These are phyloP conservation scores for Wickerhamomyces mucosus DNA, from an alignment of 805 yeast species.

Conservation along the genomic window DNA sequence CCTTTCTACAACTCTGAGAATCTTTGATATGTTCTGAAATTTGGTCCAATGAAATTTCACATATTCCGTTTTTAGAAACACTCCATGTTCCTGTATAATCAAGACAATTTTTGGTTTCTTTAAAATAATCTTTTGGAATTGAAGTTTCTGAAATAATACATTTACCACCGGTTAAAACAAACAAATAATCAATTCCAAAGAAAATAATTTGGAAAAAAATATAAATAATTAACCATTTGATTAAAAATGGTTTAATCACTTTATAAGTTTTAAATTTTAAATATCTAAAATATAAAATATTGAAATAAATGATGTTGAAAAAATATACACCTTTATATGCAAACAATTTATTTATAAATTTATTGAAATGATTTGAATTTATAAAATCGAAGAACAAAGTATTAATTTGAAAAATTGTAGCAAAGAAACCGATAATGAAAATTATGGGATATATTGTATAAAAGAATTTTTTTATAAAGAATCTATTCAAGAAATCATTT, in stretches of 20 bases:
- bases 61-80: slow-evolving; percentile 5
- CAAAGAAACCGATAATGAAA: background rate
- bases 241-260: background rate
- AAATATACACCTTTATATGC: background rate
- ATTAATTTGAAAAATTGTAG: background rate
- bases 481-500: no score
- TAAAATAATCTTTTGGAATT: background rate
- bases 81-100: slow-evolving; percentile 16
- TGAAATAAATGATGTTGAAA: background rate
- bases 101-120: slow-evolving; percentile 4
- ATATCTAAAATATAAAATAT: background rate
- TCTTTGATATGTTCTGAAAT: slow-evolving; percentile 6
- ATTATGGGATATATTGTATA: background rate
- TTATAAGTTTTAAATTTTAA: background rate
- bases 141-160: slow-evolving; percentile 1
- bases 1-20: slow-evolving; percentile 21
- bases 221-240: slow-evolving; percentile 4
- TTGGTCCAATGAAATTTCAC: slow-evolving; percentile 7
- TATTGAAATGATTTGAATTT: background rate
- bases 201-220: slow-evolving; percentile 4
- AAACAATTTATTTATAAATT: background rate
- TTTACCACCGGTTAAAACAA: slow-evolving; percentile 9
- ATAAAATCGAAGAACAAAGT: background rate
- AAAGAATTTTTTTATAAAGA: background rate
- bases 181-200: slow-evolving; percentile 8